These are phyloP conservation scores for Chalara sp. DNA, from an alignment of 2,329 filamentous ascomycete species.

Conservation along the genomic window DNA sequence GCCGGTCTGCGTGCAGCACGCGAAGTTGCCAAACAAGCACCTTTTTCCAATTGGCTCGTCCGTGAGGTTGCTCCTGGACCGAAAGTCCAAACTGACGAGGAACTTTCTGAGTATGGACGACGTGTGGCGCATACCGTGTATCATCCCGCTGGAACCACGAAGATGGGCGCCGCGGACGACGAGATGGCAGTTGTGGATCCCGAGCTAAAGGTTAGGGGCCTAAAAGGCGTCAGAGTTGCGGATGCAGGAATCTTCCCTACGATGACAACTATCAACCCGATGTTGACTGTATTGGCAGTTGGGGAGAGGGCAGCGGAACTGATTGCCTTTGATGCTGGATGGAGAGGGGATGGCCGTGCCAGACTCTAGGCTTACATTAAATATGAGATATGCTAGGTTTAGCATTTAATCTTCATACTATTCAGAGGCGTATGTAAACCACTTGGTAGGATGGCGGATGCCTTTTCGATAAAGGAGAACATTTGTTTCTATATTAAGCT, in stretches of 20 bases:
- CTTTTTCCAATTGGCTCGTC: conserved; percentile 36
- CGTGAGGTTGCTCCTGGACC: conserved; percentile 32
- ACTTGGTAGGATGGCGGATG: too few species aligned
- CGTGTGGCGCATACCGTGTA: conserved; percentile 83
- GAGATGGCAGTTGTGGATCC: conserved; percentile 73
- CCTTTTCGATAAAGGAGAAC: too few species aligned
- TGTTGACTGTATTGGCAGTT: conserved; percentile 80
- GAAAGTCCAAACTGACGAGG: conserved; percentile 62
- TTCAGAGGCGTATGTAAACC: too few species aligned
- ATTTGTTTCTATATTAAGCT: too few species aligned
- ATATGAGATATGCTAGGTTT: too few species aligned
- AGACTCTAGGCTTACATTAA: conserved; percentile 15
- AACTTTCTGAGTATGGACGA: conserved; percentile 74
- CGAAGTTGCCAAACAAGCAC: conserved; percentile 28
- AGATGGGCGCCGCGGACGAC: conserved; percentile 75
- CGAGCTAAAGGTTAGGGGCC: conserved; percentile 62
- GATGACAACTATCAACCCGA: conserved; percentile 82
- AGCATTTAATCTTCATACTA: too few species aligned
- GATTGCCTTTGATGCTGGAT: conserved; percentile 66
- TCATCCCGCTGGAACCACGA: conserved; percentile 82
- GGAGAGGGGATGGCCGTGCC: conserved; percentile 34
- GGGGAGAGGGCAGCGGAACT: conserved; percentile 82
- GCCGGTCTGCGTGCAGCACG: conserved; percentile 30
- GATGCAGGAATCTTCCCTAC: conserved; percentile 86
- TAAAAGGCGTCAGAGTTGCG: conserved; percentile 70